phyloP scores from a whole-genome alignment of 768 basidiomycete genomes.

The Amanita rimosa region DNA sequence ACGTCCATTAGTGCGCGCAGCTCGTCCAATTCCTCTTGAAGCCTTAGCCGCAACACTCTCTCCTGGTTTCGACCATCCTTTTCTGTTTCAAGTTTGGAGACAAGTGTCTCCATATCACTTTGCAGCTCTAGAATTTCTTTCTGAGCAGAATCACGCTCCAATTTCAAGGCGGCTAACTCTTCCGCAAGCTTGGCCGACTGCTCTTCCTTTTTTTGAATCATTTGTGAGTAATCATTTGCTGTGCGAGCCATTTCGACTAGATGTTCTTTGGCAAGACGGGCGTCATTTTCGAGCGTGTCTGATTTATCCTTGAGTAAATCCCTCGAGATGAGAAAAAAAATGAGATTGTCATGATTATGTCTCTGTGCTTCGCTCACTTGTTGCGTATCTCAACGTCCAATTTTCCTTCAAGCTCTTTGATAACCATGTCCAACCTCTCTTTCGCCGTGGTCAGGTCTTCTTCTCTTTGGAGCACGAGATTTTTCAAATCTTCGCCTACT shows the following conservation, averaged over 20 bases:
- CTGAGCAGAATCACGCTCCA: conserved; percentile 40
- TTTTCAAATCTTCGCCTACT: conserved; percentile 58
- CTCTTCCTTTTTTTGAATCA: conserved; percentile 70
- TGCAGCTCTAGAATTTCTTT: conserved; percentile 62
- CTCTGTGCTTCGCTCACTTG: conserved; percentile 32
- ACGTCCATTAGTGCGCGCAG: conserved; percentile 75
- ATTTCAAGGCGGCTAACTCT: conserved; percentile 42
- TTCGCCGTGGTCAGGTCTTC: conserved; percentile 67
- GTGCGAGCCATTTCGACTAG: conserved; percentile 69
- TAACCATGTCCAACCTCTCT: conserved; percentile 56
- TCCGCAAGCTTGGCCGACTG: conserved; percentile 44
- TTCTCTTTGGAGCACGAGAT: conserved; percentile 60
- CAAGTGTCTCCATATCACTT: conserved; percentile 53
- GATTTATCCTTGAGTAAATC: conserved; percentile 49
- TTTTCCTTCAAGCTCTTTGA: conserved; percentile 63
- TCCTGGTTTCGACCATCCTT: conserved; percentile 39
- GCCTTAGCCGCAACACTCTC: conserved; percentile 38
- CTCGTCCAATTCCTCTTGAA: conserved; percentile 80
- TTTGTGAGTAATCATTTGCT: conserved; percentile 60
- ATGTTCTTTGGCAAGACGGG: conserved; percentile 65
- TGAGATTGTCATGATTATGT: not conserved
- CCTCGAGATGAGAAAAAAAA: conserved; percentile 23
- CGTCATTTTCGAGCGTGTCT: conserved; percentile 54
- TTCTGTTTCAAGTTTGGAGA: conserved; percentile 49
- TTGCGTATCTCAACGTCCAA: conserved; percentile 52